Percentiles rank a stretch among this genome's conserved stretches.
phyloP scores from a whole-genome alignment of 345 rosid species.

The Pistacia integerrima region DNA sequence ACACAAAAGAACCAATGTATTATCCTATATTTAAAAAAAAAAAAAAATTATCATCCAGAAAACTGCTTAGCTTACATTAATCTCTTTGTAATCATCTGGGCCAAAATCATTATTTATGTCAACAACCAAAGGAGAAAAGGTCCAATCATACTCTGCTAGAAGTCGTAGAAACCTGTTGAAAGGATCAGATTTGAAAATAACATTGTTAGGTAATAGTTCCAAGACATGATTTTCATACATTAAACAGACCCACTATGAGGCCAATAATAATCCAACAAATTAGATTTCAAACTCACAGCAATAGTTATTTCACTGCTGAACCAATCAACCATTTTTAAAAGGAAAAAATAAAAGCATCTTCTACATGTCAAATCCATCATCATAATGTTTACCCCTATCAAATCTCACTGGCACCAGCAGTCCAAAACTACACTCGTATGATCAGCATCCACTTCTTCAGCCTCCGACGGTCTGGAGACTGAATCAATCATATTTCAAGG shows the following conservation, averaged over 20 bases:
- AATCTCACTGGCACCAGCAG: too few relatives aligned
- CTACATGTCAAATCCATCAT: too few relatives aligned
- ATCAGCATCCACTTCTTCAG: too few relatives aligned
- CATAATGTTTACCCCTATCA: too few relatives aligned
- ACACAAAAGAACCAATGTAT: conserved; percentile 12
- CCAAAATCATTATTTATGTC: conserved; percentile 82
- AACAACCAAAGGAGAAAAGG: conserved; percentile 74
- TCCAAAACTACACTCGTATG: background rate
- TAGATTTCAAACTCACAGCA: background rate
- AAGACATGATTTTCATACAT: background rate
- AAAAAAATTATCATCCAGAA: conserved; percentile 13
- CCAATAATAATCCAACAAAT: background rate
- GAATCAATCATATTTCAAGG: too few relatives aligned
- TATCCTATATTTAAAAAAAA: background rate
- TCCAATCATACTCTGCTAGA: conserved; percentile 81
- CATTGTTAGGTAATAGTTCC: background rate
- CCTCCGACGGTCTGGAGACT: too few relatives aligned
- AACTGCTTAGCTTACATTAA: conserved; percentile 54
- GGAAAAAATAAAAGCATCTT: too few relatives aligned
- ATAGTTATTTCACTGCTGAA: background rate
- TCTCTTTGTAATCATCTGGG: conserved; percentile 68
- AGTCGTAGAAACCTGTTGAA: conserved; percentile 76
- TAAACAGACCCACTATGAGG: background rate
- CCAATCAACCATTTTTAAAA: background rate
- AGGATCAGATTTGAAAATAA: conserved; percentile 4